A percentile compares a stretch with the other conserved stretches of the same genome.
Evolutionary conservation across 2,329 filamentous ascomycete genomes (phyloP).

Genomic region (Aureobasidium musti): DNA sequence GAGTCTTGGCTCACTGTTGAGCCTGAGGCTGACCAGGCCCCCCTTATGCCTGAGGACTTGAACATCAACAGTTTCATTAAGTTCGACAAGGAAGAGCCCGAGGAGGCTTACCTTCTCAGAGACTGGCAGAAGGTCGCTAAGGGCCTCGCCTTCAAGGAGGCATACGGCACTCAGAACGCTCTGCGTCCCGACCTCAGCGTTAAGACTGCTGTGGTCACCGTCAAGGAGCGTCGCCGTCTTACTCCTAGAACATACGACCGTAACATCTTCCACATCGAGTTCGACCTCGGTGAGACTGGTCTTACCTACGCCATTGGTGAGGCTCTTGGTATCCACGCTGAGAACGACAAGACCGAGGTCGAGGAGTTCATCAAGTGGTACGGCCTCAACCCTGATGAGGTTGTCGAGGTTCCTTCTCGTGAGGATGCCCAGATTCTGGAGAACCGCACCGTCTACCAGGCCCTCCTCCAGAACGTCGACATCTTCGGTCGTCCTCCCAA

Average conservation of each 20-base stretch:
- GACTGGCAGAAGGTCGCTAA: slow-evolving; percentile 85
- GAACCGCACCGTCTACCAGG: slow-evolving; percentile 89
- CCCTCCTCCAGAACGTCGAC: slow-evolving; percentile 87
- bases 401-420: slow-evolving; percentile 89
- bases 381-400: slow-evolving; percentile 74
- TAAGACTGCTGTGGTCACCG: slow-evolving; percentile 83
- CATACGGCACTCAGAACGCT: slow-evolving; percentile 70
- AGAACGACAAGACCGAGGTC: slow-evolving; percentile 81
- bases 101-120: slow-evolving; percentile 66
- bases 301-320: slow-evolving; percentile 97
- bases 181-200: slow-evolving; percentile 84
- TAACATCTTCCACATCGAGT: slow-evolving; percentile 99
- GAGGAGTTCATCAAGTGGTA: slow-evolving; percentile 87
- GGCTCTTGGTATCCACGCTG: slow-evolving; percentile 91
- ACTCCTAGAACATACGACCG: slow-evolving; percentile 88
- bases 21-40: slow-evolving; percentile 56
- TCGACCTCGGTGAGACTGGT: slow-evolving; percentile 87
- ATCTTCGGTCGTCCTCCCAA: slow-evolving; percentile 97
- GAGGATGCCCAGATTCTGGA: slow-evolving; percentile 75
- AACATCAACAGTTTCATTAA: slow-evolving; percentile 78
- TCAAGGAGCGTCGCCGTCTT: slow-evolving; percentile 93
- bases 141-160: slow-evolving; percentile 90
- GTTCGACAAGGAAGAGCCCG: slow-evolving; percentile 74
- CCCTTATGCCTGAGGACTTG: slow-evolving; percentile 63
- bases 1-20: slow-evolving; percentile 76